phyloP scores from a whole-genome alignment of 345 rosid genomes.

The Hibiscus syriacus region DNA sequence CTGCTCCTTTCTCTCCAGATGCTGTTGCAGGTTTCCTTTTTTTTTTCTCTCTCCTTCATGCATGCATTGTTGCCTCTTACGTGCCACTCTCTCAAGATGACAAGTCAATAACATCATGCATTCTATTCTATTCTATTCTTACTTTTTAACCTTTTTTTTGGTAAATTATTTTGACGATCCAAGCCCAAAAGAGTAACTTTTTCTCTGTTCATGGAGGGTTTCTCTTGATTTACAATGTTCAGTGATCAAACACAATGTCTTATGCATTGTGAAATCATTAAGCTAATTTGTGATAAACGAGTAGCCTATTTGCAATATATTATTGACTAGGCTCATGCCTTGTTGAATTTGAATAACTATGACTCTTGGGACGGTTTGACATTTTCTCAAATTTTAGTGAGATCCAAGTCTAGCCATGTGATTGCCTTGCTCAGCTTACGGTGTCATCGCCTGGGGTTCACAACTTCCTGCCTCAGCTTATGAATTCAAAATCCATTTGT shows the following conservation, averaged over 20 bases:
- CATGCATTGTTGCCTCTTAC: conserved; percentile 8
- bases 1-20: conserved; percentile 41
- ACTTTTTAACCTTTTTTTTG: neutral
- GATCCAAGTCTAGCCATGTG: conserved; percentile 14
- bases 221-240: too few relatives aligned
- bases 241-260: neutral
- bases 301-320: too few relatives aligned
- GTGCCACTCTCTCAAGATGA: conserved; percentile 15
- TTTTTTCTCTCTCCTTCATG: neutral
- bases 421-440: neutral
- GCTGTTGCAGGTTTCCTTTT: conserved; percentile 42
- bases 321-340: neutral
- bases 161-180: neutral
- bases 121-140: neutral
- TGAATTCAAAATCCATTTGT: neutral
- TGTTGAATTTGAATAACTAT: neutral
- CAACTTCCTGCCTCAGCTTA: neutral
- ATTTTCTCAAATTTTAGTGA: neutral
- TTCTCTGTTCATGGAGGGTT: neutral
- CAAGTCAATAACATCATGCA: conserved; percentile 12
- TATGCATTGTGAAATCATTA: too few relatives aligned
- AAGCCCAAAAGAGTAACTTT: neutral
- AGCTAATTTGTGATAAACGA: too few relatives aligned
- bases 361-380: conserved; percentile 4
- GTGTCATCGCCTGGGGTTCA: neutral